These are phyloP conservation scores for Ocimum tenuiflorum DNA, from an alignment of 257 asterid genomes.

Conservation along the genomic window DNA sequence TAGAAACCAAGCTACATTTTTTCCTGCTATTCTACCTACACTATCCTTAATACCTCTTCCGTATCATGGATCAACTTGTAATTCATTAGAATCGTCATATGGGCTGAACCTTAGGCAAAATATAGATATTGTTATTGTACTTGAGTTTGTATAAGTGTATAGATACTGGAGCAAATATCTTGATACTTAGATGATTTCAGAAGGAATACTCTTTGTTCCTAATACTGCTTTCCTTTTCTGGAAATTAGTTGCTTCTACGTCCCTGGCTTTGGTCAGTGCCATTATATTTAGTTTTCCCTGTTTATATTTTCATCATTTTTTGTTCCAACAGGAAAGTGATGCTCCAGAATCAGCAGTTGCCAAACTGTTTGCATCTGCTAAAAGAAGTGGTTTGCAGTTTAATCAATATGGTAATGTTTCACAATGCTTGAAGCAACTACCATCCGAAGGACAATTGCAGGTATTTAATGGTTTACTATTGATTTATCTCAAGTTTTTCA, in stretches of 20 bases:
- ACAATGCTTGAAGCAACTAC: constrained; percentile 74
- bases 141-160: neutral
- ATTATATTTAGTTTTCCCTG: constrained; percentile 8
- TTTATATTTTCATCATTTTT: constrained; percentile 1
- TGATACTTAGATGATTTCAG: neutral
- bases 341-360: constrained; percentile 86
- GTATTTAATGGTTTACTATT: constrained; percentile 30
- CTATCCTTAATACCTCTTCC: neutral
- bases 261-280: neutral
- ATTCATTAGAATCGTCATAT: neutral
- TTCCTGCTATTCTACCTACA: neutral
- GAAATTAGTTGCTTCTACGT: neutral
- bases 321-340: constrained; percentile 61
- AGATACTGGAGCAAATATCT: neutral
- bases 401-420: constrained; percentile 50
- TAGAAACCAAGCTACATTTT: neutral
- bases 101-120: neutral
- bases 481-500: neutral
- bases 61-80: neutral
- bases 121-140: neutral
- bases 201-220: constrained; percentile 14
- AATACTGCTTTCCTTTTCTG: neutral
- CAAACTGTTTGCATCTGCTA: constrained; percentile 69
- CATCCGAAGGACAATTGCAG: constrained; percentile 85
- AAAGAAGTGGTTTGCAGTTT: constrained; percentile 40